Conservation (phyloP, 306 rosid species). For the Vachellia pachyceras region DNA sequence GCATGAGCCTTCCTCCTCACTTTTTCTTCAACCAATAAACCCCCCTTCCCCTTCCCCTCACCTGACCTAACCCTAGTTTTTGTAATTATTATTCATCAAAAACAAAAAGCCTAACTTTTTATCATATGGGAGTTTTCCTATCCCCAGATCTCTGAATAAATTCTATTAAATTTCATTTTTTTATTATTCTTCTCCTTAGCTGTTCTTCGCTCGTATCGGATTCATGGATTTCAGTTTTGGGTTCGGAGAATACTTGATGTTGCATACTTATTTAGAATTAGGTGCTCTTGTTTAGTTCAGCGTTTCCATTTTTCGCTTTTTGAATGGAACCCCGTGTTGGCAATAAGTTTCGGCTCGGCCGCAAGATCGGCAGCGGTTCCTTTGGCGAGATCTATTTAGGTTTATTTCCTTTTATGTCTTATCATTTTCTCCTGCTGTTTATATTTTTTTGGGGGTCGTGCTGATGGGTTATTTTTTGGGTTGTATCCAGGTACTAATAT, state of each 20-base stretch:
- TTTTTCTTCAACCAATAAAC: not conserved
- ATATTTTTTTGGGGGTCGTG: constrained; percentile 15
- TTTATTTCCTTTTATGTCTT: constrained; percentile 19
- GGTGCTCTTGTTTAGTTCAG: constrained; percentile 45
- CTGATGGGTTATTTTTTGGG: constrained; percentile 15
- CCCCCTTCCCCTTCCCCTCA: not conserved
- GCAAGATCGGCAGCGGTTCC: constrained; percentile 93
- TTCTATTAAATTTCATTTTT: not conserved
- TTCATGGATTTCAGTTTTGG: constrained; percentile 42
- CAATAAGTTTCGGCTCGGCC: constrained; percentile 80
- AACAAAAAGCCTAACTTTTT: not conserved
- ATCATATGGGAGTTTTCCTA: not conserved
- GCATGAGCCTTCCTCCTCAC: not conserved
- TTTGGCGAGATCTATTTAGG: constrained; percentile 96
- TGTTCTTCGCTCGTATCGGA: not conserved
- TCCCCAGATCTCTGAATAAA: constrained; percentile 46
- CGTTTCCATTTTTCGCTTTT: constrained; percentile 41
- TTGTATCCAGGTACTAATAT: constrained; percentile 66
- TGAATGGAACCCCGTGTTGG: constrained; percentile 90
- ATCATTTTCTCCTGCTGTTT: constrained; percentile 16
- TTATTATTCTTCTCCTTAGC: constrained; percentile 4
- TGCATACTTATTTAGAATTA: constrained; percentile 28
- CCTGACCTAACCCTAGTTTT: constrained; percentile 45
- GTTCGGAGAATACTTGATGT: not conserved
- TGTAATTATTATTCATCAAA: not conserved